Evolutionary conservation across 2,329 filamentous ascomycete genomes (phyloP).

Genomic region (Apiospora sp.): DNA sequence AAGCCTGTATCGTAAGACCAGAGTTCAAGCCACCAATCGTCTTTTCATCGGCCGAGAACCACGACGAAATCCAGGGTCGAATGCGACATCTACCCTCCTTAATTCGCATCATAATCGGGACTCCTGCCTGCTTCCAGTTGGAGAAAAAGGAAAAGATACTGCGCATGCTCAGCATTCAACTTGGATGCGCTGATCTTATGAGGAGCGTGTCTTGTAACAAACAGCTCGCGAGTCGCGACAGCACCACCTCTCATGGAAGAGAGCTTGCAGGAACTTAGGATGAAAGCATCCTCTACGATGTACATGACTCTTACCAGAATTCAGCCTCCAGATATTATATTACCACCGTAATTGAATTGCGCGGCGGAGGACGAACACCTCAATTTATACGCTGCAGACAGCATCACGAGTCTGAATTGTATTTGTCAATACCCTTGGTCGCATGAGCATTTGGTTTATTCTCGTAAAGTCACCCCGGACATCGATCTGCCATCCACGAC

Average conservation of each 20-base stretch:
- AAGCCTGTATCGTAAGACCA: background rate
- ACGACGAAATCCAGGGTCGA: background rate
- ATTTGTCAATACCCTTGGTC: background rate
- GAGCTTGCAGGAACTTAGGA: background rate
- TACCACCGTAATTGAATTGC: no score
- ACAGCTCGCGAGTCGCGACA: background rate
- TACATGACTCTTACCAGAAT: background rate
- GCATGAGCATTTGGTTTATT: background rate
- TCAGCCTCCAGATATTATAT: background rate
- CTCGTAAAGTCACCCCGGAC: background rate
- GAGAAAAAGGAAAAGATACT: background rate
- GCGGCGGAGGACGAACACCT: no score
- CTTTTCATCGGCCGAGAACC: slow-evolving; percentile 9
- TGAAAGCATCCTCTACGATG: background rate
- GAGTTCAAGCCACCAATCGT: slow-evolving; percentile 1
- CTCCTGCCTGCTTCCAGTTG: background rate
- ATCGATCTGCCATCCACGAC: background rate
- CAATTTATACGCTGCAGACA: no score
- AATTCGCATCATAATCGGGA: background rate
- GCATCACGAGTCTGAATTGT: background rate
- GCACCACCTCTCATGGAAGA: background rate
- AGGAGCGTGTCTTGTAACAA: background rate
- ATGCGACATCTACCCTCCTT: slow-evolving; percentile 3
- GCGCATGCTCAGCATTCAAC: background rate
- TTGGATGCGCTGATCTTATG: background rate